Percentiles rank a stretch among this genome's conserved stretches.
phyloP scores from a whole-genome alignment of 768 basidiomycete genomes.

The Agrocybe praecox region DNA sequence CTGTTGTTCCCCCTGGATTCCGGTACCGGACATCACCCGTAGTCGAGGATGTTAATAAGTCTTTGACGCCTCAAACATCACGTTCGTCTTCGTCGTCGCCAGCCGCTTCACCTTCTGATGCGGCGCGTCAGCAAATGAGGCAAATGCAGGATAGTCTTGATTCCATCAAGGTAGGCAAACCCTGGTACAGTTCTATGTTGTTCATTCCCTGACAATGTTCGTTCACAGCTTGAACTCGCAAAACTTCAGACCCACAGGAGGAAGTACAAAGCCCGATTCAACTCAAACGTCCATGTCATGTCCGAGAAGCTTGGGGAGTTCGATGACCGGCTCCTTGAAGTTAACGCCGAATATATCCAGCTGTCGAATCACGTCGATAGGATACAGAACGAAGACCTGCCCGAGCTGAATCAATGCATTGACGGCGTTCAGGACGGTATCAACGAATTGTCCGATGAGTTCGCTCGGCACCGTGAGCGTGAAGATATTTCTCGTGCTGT shows the following conservation, averaged over 20 bases:
- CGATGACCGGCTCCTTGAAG: conserved; percentile 41
- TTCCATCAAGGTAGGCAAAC: conserved; percentile 14
- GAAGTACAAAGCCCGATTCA: conserved; percentile 44
- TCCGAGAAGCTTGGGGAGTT: conserved; percentile 40
- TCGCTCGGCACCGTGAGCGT: not conserved
- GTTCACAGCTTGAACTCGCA: conserved; percentile 33
- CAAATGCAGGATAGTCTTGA: not conserved
- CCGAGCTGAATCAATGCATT: conserved; percentile 26
- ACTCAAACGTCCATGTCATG: conserved; percentile 39
- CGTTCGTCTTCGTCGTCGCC: too few species aligned
- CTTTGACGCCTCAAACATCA: too few species aligned
- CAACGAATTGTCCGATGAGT: conserved; percentile 7
- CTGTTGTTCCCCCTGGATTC: not conserved
- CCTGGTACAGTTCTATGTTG: not conserved
- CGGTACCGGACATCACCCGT: not conserved
- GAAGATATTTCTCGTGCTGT: not conserved
- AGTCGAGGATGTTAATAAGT: too few species aligned
- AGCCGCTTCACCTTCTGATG: not conserved
- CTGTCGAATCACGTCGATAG: conserved; percentile 39
- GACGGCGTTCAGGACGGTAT: conserved; percentile 30
- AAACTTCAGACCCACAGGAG: conserved; percentile 40
- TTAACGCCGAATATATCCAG: conserved; percentile 34
- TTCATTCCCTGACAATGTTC: not conserved
- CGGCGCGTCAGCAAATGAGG: not conserved
- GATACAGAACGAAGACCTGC: conserved; percentile 25